Evolutionary conservation across 2,329 filamentous ascomycete species (phyloP).

Genomic region (Sporothrix sp.): DNA sequence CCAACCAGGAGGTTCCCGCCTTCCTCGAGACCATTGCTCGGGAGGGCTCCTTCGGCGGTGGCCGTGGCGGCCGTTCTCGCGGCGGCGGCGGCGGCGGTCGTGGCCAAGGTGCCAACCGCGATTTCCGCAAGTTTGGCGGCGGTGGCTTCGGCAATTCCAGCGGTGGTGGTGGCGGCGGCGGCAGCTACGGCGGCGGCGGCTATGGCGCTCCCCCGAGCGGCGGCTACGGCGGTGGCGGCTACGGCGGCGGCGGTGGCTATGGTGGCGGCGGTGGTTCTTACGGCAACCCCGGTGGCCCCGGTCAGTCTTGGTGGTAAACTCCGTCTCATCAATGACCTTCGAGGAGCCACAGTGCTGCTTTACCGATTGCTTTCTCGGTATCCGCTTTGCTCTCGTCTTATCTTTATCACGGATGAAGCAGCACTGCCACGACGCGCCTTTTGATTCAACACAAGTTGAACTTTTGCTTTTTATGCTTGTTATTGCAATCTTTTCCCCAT

Average conservation of each 20-base stretch:
- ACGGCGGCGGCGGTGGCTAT: constrained; percentile 36
- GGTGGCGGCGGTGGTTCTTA: constrained; percentile 59
- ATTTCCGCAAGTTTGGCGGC: constrained; percentile 74
- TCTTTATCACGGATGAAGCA: background rate
- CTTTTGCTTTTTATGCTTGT: constrained; percentile 13
- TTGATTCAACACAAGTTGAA: constrained; percentile 16
- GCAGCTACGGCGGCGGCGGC: constrained; percentile 29
- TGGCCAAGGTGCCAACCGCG: constrained; percentile 64
- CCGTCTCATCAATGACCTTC: background rate
- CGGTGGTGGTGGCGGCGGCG: constrained; percentile 48
- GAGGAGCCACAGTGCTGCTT: constrained; percentile 2
- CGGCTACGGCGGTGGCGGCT: constrained; percentile 32
- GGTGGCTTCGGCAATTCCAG: constrained; percentile 40
- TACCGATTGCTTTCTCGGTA: background rate
- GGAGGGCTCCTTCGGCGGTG: constrained; percentile 76
- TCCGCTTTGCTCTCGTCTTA: constrained; percentile 14
- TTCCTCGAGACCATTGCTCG: constrained; percentile 98
- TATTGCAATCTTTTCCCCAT: constrained; percentile 13
- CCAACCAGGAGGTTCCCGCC: constrained; percentile 87
- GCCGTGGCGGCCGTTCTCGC: constrained; percentile 50
- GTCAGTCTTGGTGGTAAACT: constrained; percentile 58
- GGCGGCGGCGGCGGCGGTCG: constrained; percentile 63
- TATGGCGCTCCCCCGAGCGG: constrained; percentile 34
- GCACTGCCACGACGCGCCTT: background rate
- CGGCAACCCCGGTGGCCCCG: constrained; percentile 57